These are phyloP conservation scores for Setaria italica DNA, from an alignment of 202 grass and related monocot species.

Conservation along the genomic window DNA sequence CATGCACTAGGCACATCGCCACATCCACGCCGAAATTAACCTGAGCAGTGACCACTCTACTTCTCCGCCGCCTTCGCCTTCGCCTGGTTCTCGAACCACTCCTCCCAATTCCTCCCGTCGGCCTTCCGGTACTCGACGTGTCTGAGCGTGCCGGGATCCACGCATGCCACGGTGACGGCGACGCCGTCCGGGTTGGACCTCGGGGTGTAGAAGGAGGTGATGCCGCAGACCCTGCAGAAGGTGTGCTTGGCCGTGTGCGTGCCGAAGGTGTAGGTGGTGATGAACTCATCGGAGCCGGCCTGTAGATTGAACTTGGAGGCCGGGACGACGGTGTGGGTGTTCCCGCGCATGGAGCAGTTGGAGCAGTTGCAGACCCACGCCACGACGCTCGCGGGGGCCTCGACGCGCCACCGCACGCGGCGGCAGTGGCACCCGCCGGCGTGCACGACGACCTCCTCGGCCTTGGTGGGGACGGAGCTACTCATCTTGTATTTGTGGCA, in stretches of 20 bases:
- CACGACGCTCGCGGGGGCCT: conserved; percentile 71
- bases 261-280: conserved; percentile 89
- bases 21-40: too few relatives aligned
- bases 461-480: neutral
- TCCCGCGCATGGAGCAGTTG: conserved; percentile 74
- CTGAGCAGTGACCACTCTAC: neutral
- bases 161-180: conserved; percentile 67
- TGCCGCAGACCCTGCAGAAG: conserved; percentile 86
- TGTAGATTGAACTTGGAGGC: conserved; percentile 58
- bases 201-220: conserved; percentile 85
- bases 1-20: too few relatives aligned
- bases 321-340: conserved; percentile 73
- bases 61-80: neutral
- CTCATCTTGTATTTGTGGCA: neutral
- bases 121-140: conserved; percentile 65
- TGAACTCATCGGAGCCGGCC: conserved; percentile 47
- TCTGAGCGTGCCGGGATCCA: conserved; percentile 68
- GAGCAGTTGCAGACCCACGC: conserved; percentile 87
- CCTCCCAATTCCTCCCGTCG: conserved; percentile 81
- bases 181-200: conserved; percentile 77
- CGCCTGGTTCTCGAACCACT: conserved; percentile 41
- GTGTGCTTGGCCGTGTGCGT: conserved; percentile 80
- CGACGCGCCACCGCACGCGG: conserved; percentile 71
- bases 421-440: conserved; percentile 83
- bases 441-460: conserved; percentile 46